Percentiles rank a stretch among this genome's conserved stretches.
phyloP scores from a whole-genome alignment of 2,329 filamentous ascomycete species.

The Scedosporium apiospermum region DNA sequence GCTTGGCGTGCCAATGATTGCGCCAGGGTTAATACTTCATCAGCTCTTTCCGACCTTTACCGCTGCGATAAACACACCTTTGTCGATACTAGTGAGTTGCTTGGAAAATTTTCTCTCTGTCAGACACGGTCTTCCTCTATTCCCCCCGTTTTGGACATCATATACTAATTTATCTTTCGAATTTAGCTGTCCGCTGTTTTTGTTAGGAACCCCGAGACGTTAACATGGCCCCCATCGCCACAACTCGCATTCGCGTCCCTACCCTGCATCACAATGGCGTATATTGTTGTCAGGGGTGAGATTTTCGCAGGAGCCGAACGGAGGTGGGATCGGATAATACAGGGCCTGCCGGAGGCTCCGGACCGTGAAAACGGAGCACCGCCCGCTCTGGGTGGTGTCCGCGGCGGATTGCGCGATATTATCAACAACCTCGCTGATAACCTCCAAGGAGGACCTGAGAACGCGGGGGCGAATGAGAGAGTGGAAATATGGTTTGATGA shows the following conservation, averaged over 20 bases:
- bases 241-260: constrained; percentile 39
- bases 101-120: not conserved
- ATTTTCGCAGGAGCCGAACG: constrained; percentile 37
- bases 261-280: constrained; percentile 34
- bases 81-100: constrained; percentile 3
- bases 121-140: not conserved
- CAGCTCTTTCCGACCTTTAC: constrained; percentile 1
- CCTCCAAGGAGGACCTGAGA: constrained; percentile 23
- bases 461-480: constrained; percentile 13
- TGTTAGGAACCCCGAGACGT: constrained; percentile 32
- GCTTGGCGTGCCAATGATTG: constrained; percentile 32
- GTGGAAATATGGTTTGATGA: constrained; percentile 11
- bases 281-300: constrained; percentile 35
- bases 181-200: constrained; percentile 38
- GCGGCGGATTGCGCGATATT: constrained; percentile 23
- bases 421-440: constrained; percentile 26
- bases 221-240: constrained; percentile 45
- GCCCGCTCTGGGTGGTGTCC: not conserved
- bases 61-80: not conserved
- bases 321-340: constrained; percentile 36
- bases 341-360: constrained; percentile 21
- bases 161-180: constrained; percentile 21
- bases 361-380: not conserved
- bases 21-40: constrained; percentile 19
- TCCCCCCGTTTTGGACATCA: not conserved